Evolutionary conservation across 139 green algal genomes (phyloP), one percentile per base, ranked within the genome.

Genomic region (Chlorella sp.): DNA sequence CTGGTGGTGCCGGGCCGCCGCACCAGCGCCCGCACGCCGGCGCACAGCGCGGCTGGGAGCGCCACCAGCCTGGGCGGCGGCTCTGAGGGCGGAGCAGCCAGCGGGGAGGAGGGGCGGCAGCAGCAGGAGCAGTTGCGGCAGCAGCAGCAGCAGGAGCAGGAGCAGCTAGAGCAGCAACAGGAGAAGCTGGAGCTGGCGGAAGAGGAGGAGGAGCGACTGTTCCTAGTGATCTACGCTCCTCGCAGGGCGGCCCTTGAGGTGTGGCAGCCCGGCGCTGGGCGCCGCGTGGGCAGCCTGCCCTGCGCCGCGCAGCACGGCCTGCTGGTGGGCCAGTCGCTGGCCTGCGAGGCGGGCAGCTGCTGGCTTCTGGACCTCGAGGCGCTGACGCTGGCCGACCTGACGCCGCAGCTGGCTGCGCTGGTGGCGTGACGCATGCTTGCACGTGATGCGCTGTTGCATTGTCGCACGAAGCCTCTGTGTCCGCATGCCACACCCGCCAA

Each of bases 151-250:
- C 21, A 5, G 38, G n/a, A 33, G 29, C 41, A 56, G 38, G 8
- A 0, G 31, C 55, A 51, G 55, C 55, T 59, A 42, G 42, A 60
- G 56, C 55, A 67, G 43, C n/a, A 31, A 58, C 31, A 55, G 45
- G 31, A 71, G 71, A 41, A 51, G 29, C 31, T 31, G 33, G 31
- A 59, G 56, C 55, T 40, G 55, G 7, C 50, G 48, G 35, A 50
- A 58, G 12, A 42, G 45, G 36, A 25, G 17, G 15, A 9, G 31
- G 19, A 21, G 19, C 67, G 66, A 14, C 60, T 80, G 43, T 71
- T 88, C 45, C 79, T 92, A 1, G 82, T 84, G 12, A 48, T 91
- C 8, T 86, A 86, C 48, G 87, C 87, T 2, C 87, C 87, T 2
- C 81, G 81, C 11, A 64, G 82, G 0, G 71, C 82, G 17, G 72